Base-by-base conservation (phyloP, 176 grass and related monocot genomes). In the Eleusine coracana region DNA sequence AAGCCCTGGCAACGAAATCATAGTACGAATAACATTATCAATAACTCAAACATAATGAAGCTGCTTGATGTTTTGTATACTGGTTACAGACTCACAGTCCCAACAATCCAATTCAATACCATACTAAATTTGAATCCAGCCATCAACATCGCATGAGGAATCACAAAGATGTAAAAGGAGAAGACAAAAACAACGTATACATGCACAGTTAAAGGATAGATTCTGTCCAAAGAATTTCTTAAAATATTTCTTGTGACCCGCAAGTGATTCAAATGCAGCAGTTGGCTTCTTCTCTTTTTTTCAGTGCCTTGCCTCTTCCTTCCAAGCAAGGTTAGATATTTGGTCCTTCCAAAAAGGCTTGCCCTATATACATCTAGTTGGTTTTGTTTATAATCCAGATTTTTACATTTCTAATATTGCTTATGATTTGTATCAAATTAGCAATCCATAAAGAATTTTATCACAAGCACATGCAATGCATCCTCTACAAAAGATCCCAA, bases 1-100 rank as follows among this genome's bases (percentile, higher is more conserved):
- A 99, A 96, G 87, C 93, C 97, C 97, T 99, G 78, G 54, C 74
- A 85, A 45, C n/a, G 86, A 74, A 71, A 88, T 29, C 51, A 38
- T 75, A 62, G 34, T 74, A 42, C 50, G 17, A 70, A 65, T 63
- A 56, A 62, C 38, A 58, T 66, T 72, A 66, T 46, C 41, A 17
- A 61, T 29, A 64, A 10, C 55, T 55, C 49, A 52, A 86, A 46
- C 34, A 62, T 72, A 80, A 76, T 50, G 23, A 68, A 42, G 9
- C 15, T 56, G 6, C 23, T 80, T 5, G 2, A 78, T 13, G 50
- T 73, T 39, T 76, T 37, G 45, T 71, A 21, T 67, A 25, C 9
- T 21, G 20, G 69, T 27, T 16, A 20, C 5, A 14, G 55, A 36
- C 7, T 27, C 23, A 20, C 5, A 14, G 55, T 45, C 7, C 5